Base-by-base conservation (phyloP, 306 rosid species). In the Fagus sylvatica region DNA sequence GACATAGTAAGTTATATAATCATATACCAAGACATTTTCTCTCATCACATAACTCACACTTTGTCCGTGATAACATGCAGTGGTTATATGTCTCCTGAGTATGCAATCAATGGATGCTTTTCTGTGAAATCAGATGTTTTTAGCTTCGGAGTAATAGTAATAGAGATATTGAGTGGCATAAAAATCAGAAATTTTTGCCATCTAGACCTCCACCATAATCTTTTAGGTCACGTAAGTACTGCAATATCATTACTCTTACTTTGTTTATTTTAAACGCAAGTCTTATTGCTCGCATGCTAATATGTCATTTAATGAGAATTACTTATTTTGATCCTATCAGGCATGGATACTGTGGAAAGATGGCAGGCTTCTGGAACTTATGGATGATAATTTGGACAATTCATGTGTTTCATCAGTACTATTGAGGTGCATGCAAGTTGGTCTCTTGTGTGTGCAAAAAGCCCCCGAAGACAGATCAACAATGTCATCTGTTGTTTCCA, bases 101-200 rank as follows among this genome's bases (percentile, higher is more conserved):
- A 83, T 53, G 83, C 74, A 53, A 51, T 75, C 15, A 73, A 61
- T 3, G 90, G 84, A 1, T 54, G 54, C 4, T 76, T 89, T 59
- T 86, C 83, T 3, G 36, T 76, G 0, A 84, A 86, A 68, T 89
- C 81, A 0, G 90, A 89, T 51, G 80, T 86, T 2, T 89, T 82
- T 41, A 86, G 93, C 78, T 81, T 89, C 32, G 89, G 90, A 36
- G 88, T 85, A 6, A 57, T 89, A 55, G 76, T 89, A 28, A 55
- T 87, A 67, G 86, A 89, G 85, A 85, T 87, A 56, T 40, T 89
- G 19, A 87, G 86, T 72, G 90, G 90, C 42, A 71, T 66, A 48
- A 87, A 48, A 83, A 82, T 83, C 22, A 76, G 80, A 54, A 74
- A 76, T 0, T 75, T 79, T 54, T 43, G 43, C 49, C 83, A 79